These are phyloP conservation scores for Acidiella bohemica DNA, from an alignment of 495 filamentous ascomycete genomes.

Conservation along the genomic window DNA sequence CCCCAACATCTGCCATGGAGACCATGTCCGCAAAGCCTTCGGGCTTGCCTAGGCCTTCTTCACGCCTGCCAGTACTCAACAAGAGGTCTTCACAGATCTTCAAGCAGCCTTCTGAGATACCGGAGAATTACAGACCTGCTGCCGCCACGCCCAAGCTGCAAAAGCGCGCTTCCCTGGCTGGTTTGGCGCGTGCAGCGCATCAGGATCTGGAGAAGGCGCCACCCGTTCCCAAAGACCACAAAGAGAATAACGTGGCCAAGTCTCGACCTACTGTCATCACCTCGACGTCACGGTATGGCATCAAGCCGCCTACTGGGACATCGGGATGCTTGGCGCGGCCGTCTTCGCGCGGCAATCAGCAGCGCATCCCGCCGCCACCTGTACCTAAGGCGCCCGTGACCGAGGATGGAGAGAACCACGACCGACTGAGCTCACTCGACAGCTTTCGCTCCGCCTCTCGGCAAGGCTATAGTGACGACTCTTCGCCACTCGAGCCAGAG, in stretches of 20 bases:
- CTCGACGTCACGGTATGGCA: not conserved
- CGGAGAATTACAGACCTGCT: constrained; percentile 3
- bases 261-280: no score
- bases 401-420: constrained; percentile 17
- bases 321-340: constrained; percentile 2
- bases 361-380: not conserved
- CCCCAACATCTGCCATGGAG: constrained; percentile 19
- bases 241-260: no score
- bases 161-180: not conserved
- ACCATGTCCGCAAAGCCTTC: constrained; percentile 17
- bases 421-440: constrained; percentile 20
- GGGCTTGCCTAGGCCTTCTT: constrained; percentile 26
- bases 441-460: constrained; percentile 21
- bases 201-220: no score
- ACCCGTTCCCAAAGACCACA: no score
- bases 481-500: constrained; percentile 11
- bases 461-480: constrained; percentile 18
- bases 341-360: constrained; percentile 13
- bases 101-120: not conserved
- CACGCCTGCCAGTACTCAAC: constrained; percentile 25
- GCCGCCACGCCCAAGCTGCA: constrained; percentile 9
- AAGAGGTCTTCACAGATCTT: constrained; percentile 7
- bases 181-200: not conserved
- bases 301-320: not conserved
- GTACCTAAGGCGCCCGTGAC: constrained; percentile 7